Conservation (phyloP, 176 grass and related monocot genomes). For the Paspalum notatum region DNA sequence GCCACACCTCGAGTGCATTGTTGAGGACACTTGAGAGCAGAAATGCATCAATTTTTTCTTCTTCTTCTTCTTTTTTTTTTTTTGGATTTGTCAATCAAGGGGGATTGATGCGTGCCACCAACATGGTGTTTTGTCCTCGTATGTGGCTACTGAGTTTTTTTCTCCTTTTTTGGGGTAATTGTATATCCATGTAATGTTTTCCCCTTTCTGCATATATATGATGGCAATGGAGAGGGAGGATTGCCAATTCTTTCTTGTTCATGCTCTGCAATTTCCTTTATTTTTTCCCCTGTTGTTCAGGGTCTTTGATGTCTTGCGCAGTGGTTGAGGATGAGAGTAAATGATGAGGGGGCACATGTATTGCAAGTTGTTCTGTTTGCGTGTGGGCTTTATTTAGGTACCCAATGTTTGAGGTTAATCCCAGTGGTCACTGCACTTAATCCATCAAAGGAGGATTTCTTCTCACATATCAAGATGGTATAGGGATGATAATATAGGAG, state of each 20-base stretch:
- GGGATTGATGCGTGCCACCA: not conserved
- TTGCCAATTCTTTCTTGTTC: constrained; percentile 30
- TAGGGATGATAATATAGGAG: not conserved
- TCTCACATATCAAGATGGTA: constrained; percentile 24
- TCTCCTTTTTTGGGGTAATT: not conserved
- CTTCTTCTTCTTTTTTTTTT: not conserved
- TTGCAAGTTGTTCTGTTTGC: constrained; percentile 20
- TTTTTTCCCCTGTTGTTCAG: not conserved
- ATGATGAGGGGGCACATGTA: constrained; percentile 17
- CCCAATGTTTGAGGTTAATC: not conserved
- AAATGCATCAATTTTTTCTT: constrained; percentile 13
- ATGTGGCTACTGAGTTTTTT: constrained; percentile 34
- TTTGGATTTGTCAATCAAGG: constrained; percentile 18
- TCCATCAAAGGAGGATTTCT: constrained; percentile 27
- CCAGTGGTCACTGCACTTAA: constrained; percentile 21
- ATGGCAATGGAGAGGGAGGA: constrained; percentile 37
- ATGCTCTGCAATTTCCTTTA: not conserved
- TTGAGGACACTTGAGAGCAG: constrained; percentile 65
- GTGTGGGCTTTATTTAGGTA: not conserved
- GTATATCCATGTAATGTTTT: constrained; percentile 61
- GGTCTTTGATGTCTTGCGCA: not conserved
- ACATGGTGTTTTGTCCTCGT: constrained; percentile 45
- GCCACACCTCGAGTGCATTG: constrained; percentile 85
- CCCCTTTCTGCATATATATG: constrained; percentile 28
- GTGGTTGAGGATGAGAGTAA: constrained; percentile 29